phyloP scores from a whole-genome alignment of 768 basidiomycete genomes.

The Tremella yokohamensis region DNA sequence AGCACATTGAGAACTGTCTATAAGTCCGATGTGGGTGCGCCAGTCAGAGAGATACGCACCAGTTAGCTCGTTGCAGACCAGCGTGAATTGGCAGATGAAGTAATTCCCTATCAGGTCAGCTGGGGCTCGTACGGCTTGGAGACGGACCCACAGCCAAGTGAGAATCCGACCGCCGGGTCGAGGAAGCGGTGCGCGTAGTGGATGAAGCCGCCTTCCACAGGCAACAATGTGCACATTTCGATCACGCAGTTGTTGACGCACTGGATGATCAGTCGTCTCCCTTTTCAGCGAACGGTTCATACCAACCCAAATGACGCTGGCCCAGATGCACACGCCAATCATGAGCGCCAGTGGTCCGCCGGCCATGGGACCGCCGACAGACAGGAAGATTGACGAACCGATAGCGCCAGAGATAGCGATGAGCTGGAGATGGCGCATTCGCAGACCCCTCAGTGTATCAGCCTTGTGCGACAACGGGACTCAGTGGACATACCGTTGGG shows the following conservation, averaged over 20 bases:
- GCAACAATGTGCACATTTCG: slow-evolving; percentile 31
- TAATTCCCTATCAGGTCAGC: slow-evolving; percentile 2
- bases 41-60: slow-evolving; percentile 2
- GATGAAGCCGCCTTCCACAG: slow-evolving; percentile 31
- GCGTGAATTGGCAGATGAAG: slow-evolving; percentile 23
- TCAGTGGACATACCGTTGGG: too few species aligned
- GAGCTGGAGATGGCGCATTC: slow-evolving; percentile 35
- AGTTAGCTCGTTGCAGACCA: slow-evolving; percentile 33
- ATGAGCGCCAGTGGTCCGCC: slow-evolving; percentile 31
- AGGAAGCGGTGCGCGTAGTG: slow-evolving; percentile 27
- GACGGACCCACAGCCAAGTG: slow-evolving; percentile 27
- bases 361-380: background rate
- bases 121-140: slow-evolving; percentile 20
- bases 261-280: slow-evolving; percentile 11
- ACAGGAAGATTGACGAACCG: slow-evolving; percentile 28
- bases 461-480: too few species aligned
- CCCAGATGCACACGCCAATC: slow-evolving; percentile 27
- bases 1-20: slow-evolving; percentile 29
- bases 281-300: background rate
- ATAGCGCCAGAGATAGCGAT: slow-evolving; percentile 38
- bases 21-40: background rate
- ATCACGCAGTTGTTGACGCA: slow-evolving; percentile 22
- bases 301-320: slow-evolving; percentile 16
- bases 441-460: slow-evolving; percentile 20
- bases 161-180: slow-evolving; percentile 24